A percentile compares a stretch with the other conserved stretches of the same genome.
These are phyloP conservation scores for Backusella tarrabulga DNA, from an alignment of 192 early-diverging fungal genomes.

Conservation along the genomic window DNA sequence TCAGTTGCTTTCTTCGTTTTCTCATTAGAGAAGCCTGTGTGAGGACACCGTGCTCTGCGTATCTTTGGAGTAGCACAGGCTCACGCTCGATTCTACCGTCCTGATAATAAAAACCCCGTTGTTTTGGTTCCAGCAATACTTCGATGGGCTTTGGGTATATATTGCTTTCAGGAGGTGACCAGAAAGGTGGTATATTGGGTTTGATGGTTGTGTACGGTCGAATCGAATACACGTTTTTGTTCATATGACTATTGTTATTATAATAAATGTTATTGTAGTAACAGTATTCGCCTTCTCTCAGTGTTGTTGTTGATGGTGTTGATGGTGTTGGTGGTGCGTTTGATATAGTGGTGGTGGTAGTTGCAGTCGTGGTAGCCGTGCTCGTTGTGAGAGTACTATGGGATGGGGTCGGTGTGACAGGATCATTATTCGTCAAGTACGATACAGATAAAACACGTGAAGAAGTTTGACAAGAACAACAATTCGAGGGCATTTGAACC, in stretches of 20 bases:
- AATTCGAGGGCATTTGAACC: not conserved
- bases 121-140: constrained; percentile 24
- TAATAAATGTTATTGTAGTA: not conserved
- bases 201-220: not conserved
- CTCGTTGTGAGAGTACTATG: not conserved
- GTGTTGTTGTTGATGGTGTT: not conserved
- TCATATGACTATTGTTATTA: not conserved
- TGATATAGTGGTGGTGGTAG: not conserved
- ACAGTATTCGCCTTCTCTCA: not conserved
- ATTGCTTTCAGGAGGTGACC: not conserved
- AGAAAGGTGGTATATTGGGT: not conserved
- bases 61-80: constrained; percentile 24
- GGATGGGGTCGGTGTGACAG: not conserved
- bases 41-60: constrained; percentile 33
- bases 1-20: constrained; percentile 25
- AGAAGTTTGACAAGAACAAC: not conserved
- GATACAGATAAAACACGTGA: not conserved
- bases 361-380: not conserved
- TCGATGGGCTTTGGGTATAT: not conserved
- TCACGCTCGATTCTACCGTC: constrained; percentile 30
- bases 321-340: not conserved
- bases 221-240: not conserved
- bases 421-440: not conserved
- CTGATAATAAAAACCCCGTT: constrained; percentile 38
- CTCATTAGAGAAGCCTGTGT: constrained; percentile 31